phyloP scores from a whole-genome alignment of 2,329 filamentous ascomycete species.

The Ophiostoma perfectum region DNA sequence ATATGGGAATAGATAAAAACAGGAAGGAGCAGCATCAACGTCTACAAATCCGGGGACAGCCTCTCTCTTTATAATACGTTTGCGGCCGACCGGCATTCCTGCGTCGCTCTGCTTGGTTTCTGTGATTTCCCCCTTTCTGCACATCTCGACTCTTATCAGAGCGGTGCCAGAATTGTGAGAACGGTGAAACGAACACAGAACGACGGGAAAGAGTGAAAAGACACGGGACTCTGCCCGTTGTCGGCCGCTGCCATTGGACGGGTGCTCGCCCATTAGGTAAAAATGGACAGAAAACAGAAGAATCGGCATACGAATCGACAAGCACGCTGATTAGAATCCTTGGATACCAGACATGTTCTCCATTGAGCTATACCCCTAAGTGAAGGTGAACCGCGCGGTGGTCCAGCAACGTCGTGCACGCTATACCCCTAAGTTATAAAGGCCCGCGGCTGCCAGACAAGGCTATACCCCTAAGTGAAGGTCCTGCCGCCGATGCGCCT shows the following conservation, averaged over 20 bases:
- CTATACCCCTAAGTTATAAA: slow-evolving; percentile 9
- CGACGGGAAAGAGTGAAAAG: no score
- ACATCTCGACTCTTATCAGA: background rate
- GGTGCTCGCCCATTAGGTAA: slow-evolving; percentile 21
- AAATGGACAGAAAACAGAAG: slow-evolving; percentile 6
- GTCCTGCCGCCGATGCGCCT: slow-evolving; percentile 12
- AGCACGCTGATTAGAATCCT: background rate
- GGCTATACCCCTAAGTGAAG: slow-evolving; percentile 28
- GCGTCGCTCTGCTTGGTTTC: background rate
- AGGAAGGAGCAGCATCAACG: background rate
- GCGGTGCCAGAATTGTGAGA: no score
- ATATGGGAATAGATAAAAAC: background rate
- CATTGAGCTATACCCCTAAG: slow-evolving; percentile 26
- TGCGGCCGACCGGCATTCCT: background rate
- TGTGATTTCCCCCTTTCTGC: background rate
- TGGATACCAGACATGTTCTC: background rate
- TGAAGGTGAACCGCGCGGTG: slow-evolving; percentile 20
- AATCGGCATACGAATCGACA: background rate
- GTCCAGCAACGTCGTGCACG: slow-evolving; percentile 10
- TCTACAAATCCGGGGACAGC: background rate
- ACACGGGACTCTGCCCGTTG: background rate
- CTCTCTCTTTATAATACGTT: slow-evolving; percentile 8
- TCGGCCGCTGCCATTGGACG: background rate
- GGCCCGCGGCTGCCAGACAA: slow-evolving; percentile 10
- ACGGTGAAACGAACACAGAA: no score